Percentiles rank a stretch among this genome's conserved stretches.
phyloP scores from a whole-genome alignment of 345 rosid species.

The Eucalyptus guilfoylei region DNA sequence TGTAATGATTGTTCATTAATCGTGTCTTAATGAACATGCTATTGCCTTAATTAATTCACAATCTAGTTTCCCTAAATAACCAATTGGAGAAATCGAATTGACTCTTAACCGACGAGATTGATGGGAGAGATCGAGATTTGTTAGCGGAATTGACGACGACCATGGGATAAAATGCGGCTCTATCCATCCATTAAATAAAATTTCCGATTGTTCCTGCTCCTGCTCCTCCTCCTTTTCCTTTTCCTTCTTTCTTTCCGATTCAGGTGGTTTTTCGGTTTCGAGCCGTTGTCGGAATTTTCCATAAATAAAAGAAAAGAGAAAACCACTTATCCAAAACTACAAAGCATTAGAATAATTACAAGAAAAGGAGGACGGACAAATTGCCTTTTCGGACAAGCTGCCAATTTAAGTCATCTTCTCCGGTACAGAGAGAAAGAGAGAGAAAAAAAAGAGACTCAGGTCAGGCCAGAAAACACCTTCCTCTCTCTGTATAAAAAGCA shows the following conservation, averaged over 20 bases:
- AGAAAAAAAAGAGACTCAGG: neutral
- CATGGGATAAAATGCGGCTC: neutral
- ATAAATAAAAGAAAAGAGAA: neutral
- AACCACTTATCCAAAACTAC: neutral
- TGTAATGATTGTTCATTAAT: neutral
- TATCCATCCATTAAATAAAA: neutral
- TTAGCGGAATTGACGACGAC: neutral
- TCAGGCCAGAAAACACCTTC: neutral
- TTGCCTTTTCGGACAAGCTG: constrained; percentile 4
- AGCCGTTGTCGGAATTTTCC: neutral
- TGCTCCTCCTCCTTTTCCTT: neutral
- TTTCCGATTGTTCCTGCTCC: neutral
- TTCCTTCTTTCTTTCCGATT: neutral
- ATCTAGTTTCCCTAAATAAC: neutral
- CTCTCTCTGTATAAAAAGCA: neutral
- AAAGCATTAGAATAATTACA: neutral
- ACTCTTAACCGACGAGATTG: neutral
- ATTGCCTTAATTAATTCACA: neutral
- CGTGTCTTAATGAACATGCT: neutral
- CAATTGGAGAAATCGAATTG: neutral
- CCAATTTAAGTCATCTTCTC: neutral
- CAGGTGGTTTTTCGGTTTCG: neutral
- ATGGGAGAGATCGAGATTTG: neutral
- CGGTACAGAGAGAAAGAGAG: neutral
- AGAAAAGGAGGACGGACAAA: neutral